phyloP scores from a whole-genome alignment of 352 stramenopile species.

The Phytophthora sojae region DNA sequence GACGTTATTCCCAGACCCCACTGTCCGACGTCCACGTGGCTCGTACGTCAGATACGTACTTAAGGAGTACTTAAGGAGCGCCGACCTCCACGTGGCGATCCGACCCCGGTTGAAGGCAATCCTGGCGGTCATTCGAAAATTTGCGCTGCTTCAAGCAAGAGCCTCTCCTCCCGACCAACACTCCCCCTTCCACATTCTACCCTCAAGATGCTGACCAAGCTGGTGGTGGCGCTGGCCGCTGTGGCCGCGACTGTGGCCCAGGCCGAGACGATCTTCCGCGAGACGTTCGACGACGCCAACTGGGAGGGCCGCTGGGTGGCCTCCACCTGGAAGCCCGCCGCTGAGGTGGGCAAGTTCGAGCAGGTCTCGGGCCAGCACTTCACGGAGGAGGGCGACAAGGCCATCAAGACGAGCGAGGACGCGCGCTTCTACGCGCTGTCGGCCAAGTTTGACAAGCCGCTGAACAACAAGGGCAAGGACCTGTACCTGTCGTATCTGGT shows the following conservation, averaged over 20 bases:
- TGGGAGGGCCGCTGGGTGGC: conserved; percentile 85
- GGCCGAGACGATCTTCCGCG: conserved; percentile 93
- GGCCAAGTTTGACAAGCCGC: conserved; percentile 88
- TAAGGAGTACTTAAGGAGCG: background rate
- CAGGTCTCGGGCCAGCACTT: conserved; percentile 95
- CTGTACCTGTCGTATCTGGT: conserved; percentile 97
- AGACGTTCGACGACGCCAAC: conserved; percentile 93
- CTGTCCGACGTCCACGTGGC: conserved; percentile 27
- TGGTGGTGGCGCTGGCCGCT: conserved; percentile 62
- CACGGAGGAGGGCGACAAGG: conserved; percentile 91
- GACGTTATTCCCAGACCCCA: background rate
- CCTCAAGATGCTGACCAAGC: conserved; percentile 61
- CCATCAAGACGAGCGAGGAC: conserved; percentile 95
- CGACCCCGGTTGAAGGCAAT: conserved; percentile 12
- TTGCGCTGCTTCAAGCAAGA: conserved; percentile 32
- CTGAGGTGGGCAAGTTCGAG: conserved; percentile 95
- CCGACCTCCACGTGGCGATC: conserved; percentile 40
- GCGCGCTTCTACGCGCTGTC: conserved; percentile 98
- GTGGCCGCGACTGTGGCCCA: conserved; percentile 57
- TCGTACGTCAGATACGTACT: background rate
- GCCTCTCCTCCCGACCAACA: conserved; percentile 21
- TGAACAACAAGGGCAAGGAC: conserved; percentile 93
- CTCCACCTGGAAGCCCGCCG: conserved; percentile 95
- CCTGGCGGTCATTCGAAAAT: conserved; percentile 35
- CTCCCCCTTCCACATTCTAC: background rate